Conservation (phyloP, 129 eudicot genomes). For the Flaveria ramosissima region DNA sequence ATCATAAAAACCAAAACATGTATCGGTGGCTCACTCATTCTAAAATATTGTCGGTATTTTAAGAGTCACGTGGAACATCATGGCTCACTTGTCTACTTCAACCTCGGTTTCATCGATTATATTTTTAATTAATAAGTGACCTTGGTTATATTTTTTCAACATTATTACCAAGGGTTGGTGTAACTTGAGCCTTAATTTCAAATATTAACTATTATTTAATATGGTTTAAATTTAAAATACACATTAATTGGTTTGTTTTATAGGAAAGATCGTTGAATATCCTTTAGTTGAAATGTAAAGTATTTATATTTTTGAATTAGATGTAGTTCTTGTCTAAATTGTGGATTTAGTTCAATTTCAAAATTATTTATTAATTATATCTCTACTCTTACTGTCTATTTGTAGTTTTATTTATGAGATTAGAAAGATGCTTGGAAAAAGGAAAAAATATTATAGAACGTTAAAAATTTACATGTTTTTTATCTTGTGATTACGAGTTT, state of each 20-base stretch:
- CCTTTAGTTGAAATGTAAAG: neutral
- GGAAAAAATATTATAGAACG: too few species aligned
- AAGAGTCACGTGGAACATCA: slow-evolving; percentile 32
- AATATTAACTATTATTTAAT: neutral
- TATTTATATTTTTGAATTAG: neutral
- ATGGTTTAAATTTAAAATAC: neutral
- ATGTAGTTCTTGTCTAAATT: neutral
- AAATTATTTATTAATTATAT: neutral
- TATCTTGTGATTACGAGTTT: too few species aligned
- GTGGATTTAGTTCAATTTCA: neutral
- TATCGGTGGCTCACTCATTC: neutral
- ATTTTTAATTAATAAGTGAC: neutral
- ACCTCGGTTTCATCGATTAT: slow-evolving; percentile 34
- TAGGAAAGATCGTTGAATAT: neutral
- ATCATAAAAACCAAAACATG: neutral
- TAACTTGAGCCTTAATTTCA: neutral
- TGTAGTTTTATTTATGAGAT: too few species aligned
- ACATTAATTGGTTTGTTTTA: neutral
- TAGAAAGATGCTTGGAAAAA: too few species aligned
- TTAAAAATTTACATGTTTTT: too few species aligned
- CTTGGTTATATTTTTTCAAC: too few species aligned
- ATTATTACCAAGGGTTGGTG: neutral
- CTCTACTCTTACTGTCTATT: too few species aligned
- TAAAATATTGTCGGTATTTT: slow-evolving; percentile 20
- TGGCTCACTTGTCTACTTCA: slow-evolving; percentile 25